Base-by-base conservation (phyloP, 2,329 filamentous ascomycete genomes). In the Colletotrichum coccodes region DNA sequence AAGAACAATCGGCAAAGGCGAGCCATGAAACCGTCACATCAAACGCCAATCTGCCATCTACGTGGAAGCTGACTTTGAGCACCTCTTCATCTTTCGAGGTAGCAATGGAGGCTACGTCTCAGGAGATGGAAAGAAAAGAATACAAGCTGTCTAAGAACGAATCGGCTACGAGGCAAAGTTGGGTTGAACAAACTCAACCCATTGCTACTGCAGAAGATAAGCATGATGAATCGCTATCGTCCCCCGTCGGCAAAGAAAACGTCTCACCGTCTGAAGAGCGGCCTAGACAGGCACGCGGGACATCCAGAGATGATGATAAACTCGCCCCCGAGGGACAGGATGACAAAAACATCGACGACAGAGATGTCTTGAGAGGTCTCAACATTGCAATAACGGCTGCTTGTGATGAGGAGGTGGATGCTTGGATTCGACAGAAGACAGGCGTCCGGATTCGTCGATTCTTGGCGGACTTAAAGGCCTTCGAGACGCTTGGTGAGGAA, bases 361-460 rank as follows among this genome's bases (percentile, higher is more conserved):
- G 81, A 52, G 85, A 88, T 72, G 83, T 90, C 3, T 80, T 89
- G 56, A 80, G 83, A 58, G 88, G 87, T 0, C 77, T 90, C 12
- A 85, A 86, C 68, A 82, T 89, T 44, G 87, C 86, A 6, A 83
- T 86, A 34, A 85, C 84, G 6, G 88, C 87, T 12, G 87, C 87
- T 5, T 88, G 86, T 57, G 84, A 89, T 63, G 83, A 86, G 63
- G 78, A 83, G 40, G 81, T 89, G 2, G 86, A 90, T 73, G 80
- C 81, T 0, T 84, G 84, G 75, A 84, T 90, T 61, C 79, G 82
- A 32, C 77, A 83, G 26, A 82, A 83, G 69, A 89, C 86, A 0
- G 88, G 88, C 0, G 73, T 87, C 28, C 79, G 85, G 16, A 82
- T 89, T 52, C 82, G 88, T 38, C 83, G 82, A 7, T 88, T 90